Evolutionary conservation across 495 filamentous ascomycete genomes (phyloP).

Genomic region (Penicillium canescens): DNA sequence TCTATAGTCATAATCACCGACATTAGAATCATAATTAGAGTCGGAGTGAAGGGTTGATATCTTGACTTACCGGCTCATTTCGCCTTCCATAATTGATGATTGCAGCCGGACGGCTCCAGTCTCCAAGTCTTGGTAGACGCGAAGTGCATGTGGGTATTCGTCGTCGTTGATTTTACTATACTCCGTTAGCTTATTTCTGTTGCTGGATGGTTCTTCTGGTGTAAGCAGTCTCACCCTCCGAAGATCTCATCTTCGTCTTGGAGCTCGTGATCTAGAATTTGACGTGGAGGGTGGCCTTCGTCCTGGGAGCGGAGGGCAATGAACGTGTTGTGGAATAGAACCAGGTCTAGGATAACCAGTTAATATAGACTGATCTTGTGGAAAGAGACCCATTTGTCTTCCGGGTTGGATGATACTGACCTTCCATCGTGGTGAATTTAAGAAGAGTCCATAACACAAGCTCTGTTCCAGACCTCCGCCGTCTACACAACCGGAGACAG

Average conservation of each 20-base stretch:
- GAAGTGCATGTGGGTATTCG: slow-evolving; percentile 66
- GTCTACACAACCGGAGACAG: slow-evolving; percentile 56
- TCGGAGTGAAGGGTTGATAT: neutral
- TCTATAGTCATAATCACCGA: slow-evolving; percentile 18
- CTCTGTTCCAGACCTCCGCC: slow-evolving; percentile 40
- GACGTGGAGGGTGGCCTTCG: slow-evolving; percentile 45
- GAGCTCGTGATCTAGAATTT: slow-evolving; percentile 60
- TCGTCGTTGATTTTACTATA: slow-evolving; percentile 71
- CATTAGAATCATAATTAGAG: neutral
- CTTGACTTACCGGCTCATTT: slow-evolving; percentile 40
- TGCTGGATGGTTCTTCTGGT: neutral
- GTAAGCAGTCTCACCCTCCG: slow-evolving; percentile 56
- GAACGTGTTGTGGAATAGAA: slow-evolving; percentile 77
- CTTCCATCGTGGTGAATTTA: slow-evolving; percentile 58
- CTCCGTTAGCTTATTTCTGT: neutral
- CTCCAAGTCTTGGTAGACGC: slow-evolving; percentile 67
- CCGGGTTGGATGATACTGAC: slow-evolving; percentile 33
- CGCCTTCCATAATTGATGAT: slow-evolving; percentile 44
- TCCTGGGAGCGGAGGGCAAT: slow-evolving; percentile 74
- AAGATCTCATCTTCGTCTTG: slow-evolving; percentile 65
- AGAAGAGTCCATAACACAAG: slow-evolving; percentile 57
- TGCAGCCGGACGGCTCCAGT: slow-evolving; percentile 62
- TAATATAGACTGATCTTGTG: no score
- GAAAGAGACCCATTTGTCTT: no score
- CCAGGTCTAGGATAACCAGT: slow-evolving; percentile 52